Evolutionary conservation across 192 early-diverging fungal species (phyloP), one percentile per base, ranked within the genome.

Genomic region (Chytriomyces confervae): DNA sequence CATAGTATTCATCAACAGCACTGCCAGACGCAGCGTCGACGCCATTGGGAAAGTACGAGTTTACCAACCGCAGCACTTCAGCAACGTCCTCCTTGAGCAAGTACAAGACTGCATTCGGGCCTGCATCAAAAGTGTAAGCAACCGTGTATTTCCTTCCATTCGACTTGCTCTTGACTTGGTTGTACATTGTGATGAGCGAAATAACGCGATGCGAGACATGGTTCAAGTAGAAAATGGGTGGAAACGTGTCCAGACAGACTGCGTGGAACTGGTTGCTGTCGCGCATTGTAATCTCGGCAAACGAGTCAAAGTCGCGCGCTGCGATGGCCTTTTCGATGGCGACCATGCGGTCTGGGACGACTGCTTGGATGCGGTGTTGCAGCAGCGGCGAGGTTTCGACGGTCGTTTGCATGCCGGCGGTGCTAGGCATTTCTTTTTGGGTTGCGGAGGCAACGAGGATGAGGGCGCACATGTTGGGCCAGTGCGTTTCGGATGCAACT

Each of bases 241-340:
- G 98, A 84, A 89, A 98, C 11, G 97, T 98, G 85, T 99, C 98
- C n/a, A 98, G 85, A 82, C 97, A 98, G 50, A 95, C 93, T 47
- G 97, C 94, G 82, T 99, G 98, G 93, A 99, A 99, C 84, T 96
- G 95, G 91, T 99, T 99, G 23, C 96, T 97, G 82, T 99, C 98
- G 66, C 82, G 85, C 97, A 99, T 99, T 69, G 98, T 97, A 69
- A 97, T 76, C 82, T 96, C 93, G 45, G 95, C 98, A 86, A 99
- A 99, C 6, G 81, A 66, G 69, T 93, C 89, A 86, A 98, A 99
- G 80, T 99, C 93, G 73, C 91, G 87, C 45, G 77, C 80, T 10
- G 77, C 75, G 79, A 99, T 97, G 10, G 98, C 96, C n/a, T 84
- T 72, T 69, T 88, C 91, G 92, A 99, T 99, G 1, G 85, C 89